Base-by-base conservation (phyloP, 2,329 filamentous ascomycete genomes). In the Coniochaeta sp. region DNA sequence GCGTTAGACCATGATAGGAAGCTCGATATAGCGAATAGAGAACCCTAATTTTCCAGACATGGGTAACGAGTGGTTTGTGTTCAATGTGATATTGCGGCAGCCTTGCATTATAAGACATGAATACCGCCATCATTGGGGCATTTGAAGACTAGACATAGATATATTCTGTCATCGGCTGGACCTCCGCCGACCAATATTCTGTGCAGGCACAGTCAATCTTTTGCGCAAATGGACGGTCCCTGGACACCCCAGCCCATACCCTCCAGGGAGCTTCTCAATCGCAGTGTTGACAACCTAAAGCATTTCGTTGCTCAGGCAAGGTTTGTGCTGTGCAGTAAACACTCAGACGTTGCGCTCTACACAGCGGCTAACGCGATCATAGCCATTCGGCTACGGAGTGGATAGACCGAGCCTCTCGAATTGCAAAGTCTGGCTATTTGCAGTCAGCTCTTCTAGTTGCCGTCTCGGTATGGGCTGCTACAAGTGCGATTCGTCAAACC, bases 391-490 rank as follows among this genome's bases (percentile, higher is more conserved):
- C 54, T 16, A 24, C 22, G 9, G 54, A 24, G 11, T 57, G 54
- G 54, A 38, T 36, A 36, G 54, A 22, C 22, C 2, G 3, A 24
- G 31, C 14, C 6, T 57, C 28, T 6, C 31, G 22, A 22, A 14
- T 57, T 22, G 54, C 54, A 11, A 57, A 57, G 54, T 34, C 31
- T 36, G 31, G 28, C 6, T 36, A 57, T 28, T 38, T 24, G 31
- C 54, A 57, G n/a, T 19, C 19, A 22, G 31, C 26, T n/a, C 28
- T 57, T 55, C 38, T 55, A 33, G 17, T 19, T 31, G 50, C 12
- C 9, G 50, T 77, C 2, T 66, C 73, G 34, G 57, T 74, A 36
- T 71, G 74, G 62, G 62, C 36, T 11, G 33, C 44, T 24, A 43
- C 43, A 58, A 44, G 43, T n/a, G 34, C 36, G 11, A 43, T 57